Evolutionary conservation across 2,329 filamentous ascomycete species (phyloP), one percentile per base, ranked within the genome.

Genomic region (Amauroascus verrucosus): DNA sequence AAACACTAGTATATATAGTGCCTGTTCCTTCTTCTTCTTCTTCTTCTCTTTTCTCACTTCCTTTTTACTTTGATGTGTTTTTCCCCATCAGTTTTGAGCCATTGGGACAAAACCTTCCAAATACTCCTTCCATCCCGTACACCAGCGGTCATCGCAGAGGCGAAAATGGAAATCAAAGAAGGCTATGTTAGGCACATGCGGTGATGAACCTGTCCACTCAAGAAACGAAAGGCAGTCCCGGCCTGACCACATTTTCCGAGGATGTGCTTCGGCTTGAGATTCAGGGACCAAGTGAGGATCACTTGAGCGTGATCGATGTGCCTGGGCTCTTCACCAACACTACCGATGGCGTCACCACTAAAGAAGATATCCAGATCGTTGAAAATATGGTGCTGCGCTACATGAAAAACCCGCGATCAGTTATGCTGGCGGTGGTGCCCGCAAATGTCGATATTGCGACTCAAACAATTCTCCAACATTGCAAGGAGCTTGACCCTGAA

Each of bases 371-470:
- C 57, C 57, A 59, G 45, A n/a, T 62, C 37, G 46, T 54, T 14
- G 30, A 33, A 28, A 26, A 32, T 1, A 51, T 59, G n/a, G 54
- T 59, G n/a, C 38, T 46, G 2, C 6, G 14, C 2, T 86, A 86
- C 58, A 81, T 85, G 72, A 61, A 61, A 16, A 72, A 77, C 28
- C 61, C 68, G 13, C 72, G 79, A 13, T 83, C 73, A 59, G 79
- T 85, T 51, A 80, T 84, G 1, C 65, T 84, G 0, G 75, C 77
- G 0, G 71, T 81, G 0, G 65, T 81, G 1, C 69, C 73, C 0
- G 77, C 77, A 1, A 74, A 71, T 33, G 67, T 68, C 14, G 72
- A 80, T 38, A 71, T 74, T 57, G 77, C 77, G 3, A 77, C 80
- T 35, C 82, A 86, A 58, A 68, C 73, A 8, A 75, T 86, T 3